Conservation (phyloP, 2,329 filamentous ascomycete species). For the Xylaria sp. region DNA sequence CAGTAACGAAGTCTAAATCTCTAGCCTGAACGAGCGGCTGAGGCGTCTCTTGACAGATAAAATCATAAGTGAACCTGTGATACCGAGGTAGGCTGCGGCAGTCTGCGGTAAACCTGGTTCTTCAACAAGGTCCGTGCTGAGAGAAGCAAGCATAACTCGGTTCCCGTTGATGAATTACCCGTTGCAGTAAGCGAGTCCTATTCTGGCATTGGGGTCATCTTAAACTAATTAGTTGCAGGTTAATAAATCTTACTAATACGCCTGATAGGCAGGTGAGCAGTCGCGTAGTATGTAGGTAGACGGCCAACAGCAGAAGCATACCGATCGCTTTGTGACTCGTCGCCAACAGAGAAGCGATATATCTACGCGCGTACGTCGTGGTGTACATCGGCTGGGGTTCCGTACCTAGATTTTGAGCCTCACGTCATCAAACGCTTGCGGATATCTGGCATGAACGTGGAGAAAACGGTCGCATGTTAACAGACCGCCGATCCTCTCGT, state of each 20-base stretch:
- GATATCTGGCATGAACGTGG: conserved; percentile 41
- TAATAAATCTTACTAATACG: conserved; percentile 3
- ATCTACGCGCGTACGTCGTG: conserved; percentile 21
- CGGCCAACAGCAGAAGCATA: background rate
- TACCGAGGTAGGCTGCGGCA: background rate
- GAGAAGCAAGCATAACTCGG: conserved; percentile 9
- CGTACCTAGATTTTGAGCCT: conserved; percentile 37
- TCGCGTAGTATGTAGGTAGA: background rate
- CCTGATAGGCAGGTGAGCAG: background rate
- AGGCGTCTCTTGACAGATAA: conserved; percentile 14
- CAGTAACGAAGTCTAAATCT: background rate
- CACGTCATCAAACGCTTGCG: conserved; percentile 36
- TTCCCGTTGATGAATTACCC: conserved; percentile 24
- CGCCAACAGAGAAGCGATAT: conserved; percentile 1
- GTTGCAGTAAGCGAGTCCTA: conserved; percentile 30
- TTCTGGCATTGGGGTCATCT: conserved; percentile 25
- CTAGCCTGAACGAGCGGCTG: conserved; percentile 1
- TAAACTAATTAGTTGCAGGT: conserved; percentile 12
- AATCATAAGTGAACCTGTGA: conserved; percentile 3
- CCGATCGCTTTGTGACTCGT: background rate
- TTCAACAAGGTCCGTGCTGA: conserved; percentile 31
- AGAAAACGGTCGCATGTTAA: conserved; percentile 38
- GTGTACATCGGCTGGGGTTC: conserved; percentile 27
- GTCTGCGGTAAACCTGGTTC: conserved; percentile 14
- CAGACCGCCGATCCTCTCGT: conserved; percentile 38